These are phyloP conservation scores for Boletus pseudo-olivaceus DNA, from an alignment of 768 basidiomycete genomes.

Conservation along the genomic window DNA sequence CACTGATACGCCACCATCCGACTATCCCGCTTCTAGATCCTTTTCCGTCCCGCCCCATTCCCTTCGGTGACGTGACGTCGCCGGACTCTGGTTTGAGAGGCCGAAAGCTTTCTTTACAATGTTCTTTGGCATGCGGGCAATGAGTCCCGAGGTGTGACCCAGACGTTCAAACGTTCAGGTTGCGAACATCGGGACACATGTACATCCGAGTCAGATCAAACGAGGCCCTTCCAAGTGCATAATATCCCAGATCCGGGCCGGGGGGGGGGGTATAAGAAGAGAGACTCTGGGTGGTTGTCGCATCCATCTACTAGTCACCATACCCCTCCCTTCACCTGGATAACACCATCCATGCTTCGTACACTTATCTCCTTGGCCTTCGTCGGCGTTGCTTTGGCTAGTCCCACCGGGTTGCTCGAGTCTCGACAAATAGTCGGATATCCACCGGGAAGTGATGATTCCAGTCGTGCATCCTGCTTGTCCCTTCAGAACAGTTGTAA, in stretches of 20 bases:
- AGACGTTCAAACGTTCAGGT: background rate
- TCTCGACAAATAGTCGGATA: conserved; percentile 9
- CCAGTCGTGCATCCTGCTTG: conserved; percentile 3
- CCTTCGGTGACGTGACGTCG: too few relatives aligned
- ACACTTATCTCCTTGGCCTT: background rate
- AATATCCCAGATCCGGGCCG: background rate
- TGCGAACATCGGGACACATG: background rate
- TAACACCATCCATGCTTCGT: background rate
- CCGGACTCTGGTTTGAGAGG: too few relatives aligned
- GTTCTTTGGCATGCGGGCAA: background rate
- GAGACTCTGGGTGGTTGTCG: background rate
- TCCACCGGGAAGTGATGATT: conserved; percentile 2
- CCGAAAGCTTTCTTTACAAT: background rate
- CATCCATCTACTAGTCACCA: too few relatives aligned
- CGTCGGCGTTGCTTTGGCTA: conserved; percentile 3
- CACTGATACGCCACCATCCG: too few relatives aligned
- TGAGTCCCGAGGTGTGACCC: background rate
- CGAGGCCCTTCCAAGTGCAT: too few relatives aligned
- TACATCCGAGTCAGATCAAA: background rate
- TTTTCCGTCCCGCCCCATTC: too few relatives aligned
- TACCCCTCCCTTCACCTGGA: background rate
- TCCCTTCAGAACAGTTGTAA: conserved; percentile 23
- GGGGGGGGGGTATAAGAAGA: background rate
- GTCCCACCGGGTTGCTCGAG: conserved; percentile 1
- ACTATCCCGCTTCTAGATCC: too few relatives aligned